These are phyloP conservation scores for Pontederia crassipes DNA, from an alignment of 176 grass and related monocot genomes.

Conservation along the genomic window DNA sequence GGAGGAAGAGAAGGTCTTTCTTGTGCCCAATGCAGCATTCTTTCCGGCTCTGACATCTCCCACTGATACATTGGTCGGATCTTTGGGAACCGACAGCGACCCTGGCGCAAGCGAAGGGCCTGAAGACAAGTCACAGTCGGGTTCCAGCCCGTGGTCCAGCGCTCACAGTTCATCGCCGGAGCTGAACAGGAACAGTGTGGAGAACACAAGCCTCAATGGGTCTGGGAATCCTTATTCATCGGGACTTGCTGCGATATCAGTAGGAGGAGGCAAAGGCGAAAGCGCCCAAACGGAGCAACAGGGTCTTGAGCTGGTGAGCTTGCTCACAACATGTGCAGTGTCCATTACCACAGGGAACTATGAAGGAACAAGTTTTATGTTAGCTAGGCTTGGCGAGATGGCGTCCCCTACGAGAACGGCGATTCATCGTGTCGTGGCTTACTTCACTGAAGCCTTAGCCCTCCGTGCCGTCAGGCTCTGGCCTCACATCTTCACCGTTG, in stretches of 20 bases:
- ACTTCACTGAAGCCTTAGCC: slow-evolving; percentile 68
- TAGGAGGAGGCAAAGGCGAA: slow-evolving; percentile 5
- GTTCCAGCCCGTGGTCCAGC: slow-evolving; percentile 57
- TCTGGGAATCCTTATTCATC: not conserved
- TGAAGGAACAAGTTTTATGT: slow-evolving; percentile 46
- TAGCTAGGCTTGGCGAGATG: slow-evolving; percentile 55
- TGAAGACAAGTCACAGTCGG: slow-evolving; percentile 56
- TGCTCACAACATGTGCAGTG: slow-evolving; percentile 54
- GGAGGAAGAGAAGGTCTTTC: slow-evolving; percentile 59
- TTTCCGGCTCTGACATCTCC: slow-evolving; percentile 33
- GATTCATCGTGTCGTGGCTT: slow-evolving; percentile 57
- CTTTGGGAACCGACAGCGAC: slow-evolving; percentile 38
- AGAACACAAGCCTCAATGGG: not conserved
- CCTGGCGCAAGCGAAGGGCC: not conserved
- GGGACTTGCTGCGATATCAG: not conserved
- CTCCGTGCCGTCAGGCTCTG: slow-evolving; percentile 47
- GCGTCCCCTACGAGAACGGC: slow-evolving; percentile 53
- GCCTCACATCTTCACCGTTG: slow-evolving; percentile 60
- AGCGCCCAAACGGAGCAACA: slow-evolving; percentile 13
- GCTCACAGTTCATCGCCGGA: slow-evolving; percentile 28
- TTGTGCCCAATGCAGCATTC: slow-evolving; percentile 53
- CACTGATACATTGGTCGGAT: slow-evolving; percentile 29
- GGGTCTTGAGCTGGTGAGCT: slow-evolving; percentile 32
- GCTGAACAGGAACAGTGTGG: not conserved
- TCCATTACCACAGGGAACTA: slow-evolving; percentile 40